These are phyloP conservation scores for Flaveria ramosissima DNA, from an alignment of 129 eudicot species.

Conservation along the genomic window DNA sequence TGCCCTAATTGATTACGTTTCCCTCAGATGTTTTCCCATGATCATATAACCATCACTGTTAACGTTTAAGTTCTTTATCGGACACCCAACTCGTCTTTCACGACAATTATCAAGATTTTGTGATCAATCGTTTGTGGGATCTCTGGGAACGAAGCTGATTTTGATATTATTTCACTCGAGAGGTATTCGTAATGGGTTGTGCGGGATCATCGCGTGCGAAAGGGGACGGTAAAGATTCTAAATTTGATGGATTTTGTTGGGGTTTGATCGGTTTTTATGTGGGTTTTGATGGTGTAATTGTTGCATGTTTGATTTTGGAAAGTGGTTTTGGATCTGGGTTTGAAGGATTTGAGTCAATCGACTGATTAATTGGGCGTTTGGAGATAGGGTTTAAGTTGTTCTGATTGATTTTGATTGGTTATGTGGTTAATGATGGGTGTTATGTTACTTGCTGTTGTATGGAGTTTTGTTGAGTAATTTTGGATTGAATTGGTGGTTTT, in stretches of 20 bases:
- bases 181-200: slow-evolving; percentile 34
- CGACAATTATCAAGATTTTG: background rate
- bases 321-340: background rate
- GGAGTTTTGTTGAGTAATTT: background rate
- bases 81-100: background rate
- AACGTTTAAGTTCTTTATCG: background rate
- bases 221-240: slow-evolving; percentile 32
- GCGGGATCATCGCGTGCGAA: slow-evolving; percentile 38
- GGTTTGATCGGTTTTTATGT: background rate
- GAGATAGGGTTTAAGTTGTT: slow-evolving; percentile 18
- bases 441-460: slow-evolving; percentile 10
- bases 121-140: background rate
- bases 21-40: background rate
- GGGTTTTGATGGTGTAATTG: background rate
- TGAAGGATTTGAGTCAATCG: slow-evolving; percentile 2
- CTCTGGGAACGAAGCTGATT: background rate
- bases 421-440: background rate
- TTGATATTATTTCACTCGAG: slow-evolving; percentile 20
- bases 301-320: slow-evolving; percentile 8
- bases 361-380: slow-evolving; percentile 16
- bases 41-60: background rate
- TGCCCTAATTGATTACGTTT: background rate
- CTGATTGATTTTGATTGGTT: slow-evolving; percentile 13
- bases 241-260: slow-evolving; percentile 7
- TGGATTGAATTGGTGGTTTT: slow-evolving; percentile 11